These are phyloP conservation scores for Diutina rugosa DNA, from an alignment of 1,139 yeast species.

Conservation along the genomic window DNA sequence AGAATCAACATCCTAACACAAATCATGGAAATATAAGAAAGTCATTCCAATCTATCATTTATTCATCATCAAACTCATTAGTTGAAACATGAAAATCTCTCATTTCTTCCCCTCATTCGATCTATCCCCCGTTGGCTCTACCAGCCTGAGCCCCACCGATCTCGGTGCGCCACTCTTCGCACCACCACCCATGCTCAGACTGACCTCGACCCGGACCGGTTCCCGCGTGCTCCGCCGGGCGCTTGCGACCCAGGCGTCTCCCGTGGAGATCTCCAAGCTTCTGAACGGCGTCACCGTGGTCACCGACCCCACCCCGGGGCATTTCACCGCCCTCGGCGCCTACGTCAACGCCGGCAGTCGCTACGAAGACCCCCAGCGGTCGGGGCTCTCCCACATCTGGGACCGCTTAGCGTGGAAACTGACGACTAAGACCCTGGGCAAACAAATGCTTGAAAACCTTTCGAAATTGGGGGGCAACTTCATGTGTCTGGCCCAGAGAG, in stretches of 20 bases:
- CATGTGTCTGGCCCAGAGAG: constrained; percentile 89
- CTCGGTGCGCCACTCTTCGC: not conserved
- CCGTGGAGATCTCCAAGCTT: constrained; percentile 12
- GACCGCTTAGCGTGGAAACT: constrained; percentile 86
- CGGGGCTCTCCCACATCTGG: constrained; percentile 71
- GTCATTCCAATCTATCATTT: too few species aligned
- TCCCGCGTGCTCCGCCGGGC: not conserved
- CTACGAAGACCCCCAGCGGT: constrained; percentile 39
- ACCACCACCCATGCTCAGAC: not conserved
- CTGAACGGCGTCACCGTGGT: constrained; percentile 74
- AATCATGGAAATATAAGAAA: too few species aligned
- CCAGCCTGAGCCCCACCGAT: too few species aligned
- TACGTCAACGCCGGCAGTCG: constrained; percentile 88
- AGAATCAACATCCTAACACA: too few species aligned
- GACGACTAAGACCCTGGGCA: constrained; percentile 48
- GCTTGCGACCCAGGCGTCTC: not conserved
- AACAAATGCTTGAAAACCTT: constrained; percentile 62
- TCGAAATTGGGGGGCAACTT: constrained; percentile 86
- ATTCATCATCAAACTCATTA: too few species aligned
- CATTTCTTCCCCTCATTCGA: too few species aligned
- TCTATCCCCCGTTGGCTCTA: too few species aligned
- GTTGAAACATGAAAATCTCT: too few species aligned
- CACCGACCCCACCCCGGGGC: constrained; percentile 80
- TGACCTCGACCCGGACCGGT: not conserved
- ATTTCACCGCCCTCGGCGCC: constrained; percentile 82